phyloP scores from a whole-genome alignment of 129 eudicot species.

The Flaveria robusta region DNA sequence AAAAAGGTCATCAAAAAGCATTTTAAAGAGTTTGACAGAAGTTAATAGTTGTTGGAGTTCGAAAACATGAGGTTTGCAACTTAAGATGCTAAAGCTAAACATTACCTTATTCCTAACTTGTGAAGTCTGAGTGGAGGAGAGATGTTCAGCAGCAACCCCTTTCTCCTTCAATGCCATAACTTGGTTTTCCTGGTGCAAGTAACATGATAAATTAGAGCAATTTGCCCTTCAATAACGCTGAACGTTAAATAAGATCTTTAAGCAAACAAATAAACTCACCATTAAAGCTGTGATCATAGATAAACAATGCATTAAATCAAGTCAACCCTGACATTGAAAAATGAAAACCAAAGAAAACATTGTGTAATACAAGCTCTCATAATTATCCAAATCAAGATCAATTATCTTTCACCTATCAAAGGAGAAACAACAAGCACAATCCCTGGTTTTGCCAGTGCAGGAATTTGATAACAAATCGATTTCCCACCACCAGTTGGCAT shows the following conservation, averaged over 20 bases:
- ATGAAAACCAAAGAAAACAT: conserved; percentile 31
- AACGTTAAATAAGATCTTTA: not conserved
- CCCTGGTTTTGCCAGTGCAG: conserved; percentile 81
- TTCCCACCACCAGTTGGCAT: conserved; percentile 99
- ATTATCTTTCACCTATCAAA: conserved; percentile 67
- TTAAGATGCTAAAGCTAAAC: not conserved
- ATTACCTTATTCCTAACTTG: conserved; percentile 76
- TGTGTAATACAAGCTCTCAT: conserved; percentile 41
- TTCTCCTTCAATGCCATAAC: conserved; percentile 80
- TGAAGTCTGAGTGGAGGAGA: conserved; percentile 80
- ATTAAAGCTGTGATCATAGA: conserved; percentile 69
- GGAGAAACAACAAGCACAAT: conserved; percentile 97
- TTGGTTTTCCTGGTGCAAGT: conserved; percentile 76
- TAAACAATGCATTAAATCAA: conserved; percentile 33
- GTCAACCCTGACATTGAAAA: conserved; percentile 43
- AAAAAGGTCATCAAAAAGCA: not conserved
- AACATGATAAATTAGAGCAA: conserved; percentile 14
- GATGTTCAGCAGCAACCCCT: conserved; percentile 89
- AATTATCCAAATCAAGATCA: conserved; percentile 27
- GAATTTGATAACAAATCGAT: conserved; percentile 95
- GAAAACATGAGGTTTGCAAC: not conserved
- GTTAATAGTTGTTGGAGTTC: not conserved
- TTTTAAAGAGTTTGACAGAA: not conserved
- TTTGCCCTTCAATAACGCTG: not conserved
- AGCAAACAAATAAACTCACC: conserved; percentile 51